Conservation (phyloP, 2,329 filamentous ascomycete species). For the Pestalotiopsis sp. region DNA sequence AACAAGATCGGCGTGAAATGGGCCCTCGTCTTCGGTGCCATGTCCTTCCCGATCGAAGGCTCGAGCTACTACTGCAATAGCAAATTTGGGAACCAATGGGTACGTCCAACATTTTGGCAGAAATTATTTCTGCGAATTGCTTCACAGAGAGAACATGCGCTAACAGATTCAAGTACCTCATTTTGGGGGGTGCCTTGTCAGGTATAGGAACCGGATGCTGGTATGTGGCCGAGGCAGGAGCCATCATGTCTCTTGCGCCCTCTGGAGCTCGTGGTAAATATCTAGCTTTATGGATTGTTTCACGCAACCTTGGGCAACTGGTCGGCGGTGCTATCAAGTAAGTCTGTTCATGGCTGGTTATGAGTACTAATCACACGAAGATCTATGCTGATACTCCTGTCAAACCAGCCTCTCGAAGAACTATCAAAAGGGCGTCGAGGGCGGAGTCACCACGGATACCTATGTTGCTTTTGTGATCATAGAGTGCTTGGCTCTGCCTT, state of each 20-base stretch:
- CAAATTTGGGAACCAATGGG: constrained; percentile 51
- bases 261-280: constrained; percentile 49
- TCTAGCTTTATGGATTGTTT: constrained; percentile 49
- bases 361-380: not conserved
- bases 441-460: constrained; percentile 45
- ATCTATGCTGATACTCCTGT: not conserved
- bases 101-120: constrained; percentile 24
- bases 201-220: constrained; percentile 46
- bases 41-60: constrained; percentile 46
- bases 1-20: constrained; percentile 51
- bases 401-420: constrained; percentile 39
- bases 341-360: constrained; percentile 15
- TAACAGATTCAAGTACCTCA: constrained; percentile 8
- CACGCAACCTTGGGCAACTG: constrained; percentile 47
- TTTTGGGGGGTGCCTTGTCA: not conserved
- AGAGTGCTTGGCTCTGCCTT: constrained; percentile 46
- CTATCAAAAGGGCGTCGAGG: constrained; percentile 34
- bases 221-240: constrained; percentile 52
- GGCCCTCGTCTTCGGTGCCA: constrained; percentile 44
- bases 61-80: constrained; percentile 52
- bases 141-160: not conserved
- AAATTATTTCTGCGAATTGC: not conserved
- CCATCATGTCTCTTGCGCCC: constrained; percentile 51
- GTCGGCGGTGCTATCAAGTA: constrained; percentile 49
- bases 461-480: constrained; percentile 51